Base-by-base conservation (phyloP, 495 filamentous ascomycete species). In the Aspergillus bridgeri region DNA sequence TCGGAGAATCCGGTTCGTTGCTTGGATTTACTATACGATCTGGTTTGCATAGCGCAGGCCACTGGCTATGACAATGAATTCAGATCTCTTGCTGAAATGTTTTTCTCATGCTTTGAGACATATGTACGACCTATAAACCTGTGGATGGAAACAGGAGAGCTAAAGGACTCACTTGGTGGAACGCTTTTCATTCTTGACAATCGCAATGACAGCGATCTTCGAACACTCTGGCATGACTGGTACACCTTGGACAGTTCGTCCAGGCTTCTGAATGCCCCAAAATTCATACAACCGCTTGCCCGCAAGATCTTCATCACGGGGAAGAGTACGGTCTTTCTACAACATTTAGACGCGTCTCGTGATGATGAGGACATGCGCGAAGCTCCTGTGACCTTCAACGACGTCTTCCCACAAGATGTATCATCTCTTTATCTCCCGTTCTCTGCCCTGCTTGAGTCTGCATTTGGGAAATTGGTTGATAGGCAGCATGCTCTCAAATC, bases 121-220 rank as follows among this genome's bases (percentile, higher is more conserved):
- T 97, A 96, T 67, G 79, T 93, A 24, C 84, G 82, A 13, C 90
- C 91, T 0, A 84, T 97, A 24, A 80, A 85, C 24, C 69, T 75
- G 3, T 98, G 94, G 94, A 94, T 96, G 87, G 86, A 91, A 62
- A 80, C 80, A 43, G 93, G 93, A 2, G 81, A 85, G 53, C 71
- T 96, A 13, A 75, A 81, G 17, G 73, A 79, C n/a, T 61, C 77
- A 3, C 73, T 75, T 1, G 84, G 91, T 60, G 76, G 80, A 25
- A 78, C 81, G 0, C 92, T 96, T 65, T 96, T 96, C 62, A 79
- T 96, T n/a, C 72, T 73, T 0, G 79, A 86, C 50, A 74, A 75
- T 13, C 67, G 76, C 11, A 76, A 77, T 3, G 77, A 84, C 43
- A 79, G 82, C 38, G 84, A 91, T 24, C 67, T 84, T 13, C 75